These are phyloP conservation scores for Tetracentron sinense DNA, from an alignment of 164 flowering plant genomes.

Conservation along the genomic window DNA sequence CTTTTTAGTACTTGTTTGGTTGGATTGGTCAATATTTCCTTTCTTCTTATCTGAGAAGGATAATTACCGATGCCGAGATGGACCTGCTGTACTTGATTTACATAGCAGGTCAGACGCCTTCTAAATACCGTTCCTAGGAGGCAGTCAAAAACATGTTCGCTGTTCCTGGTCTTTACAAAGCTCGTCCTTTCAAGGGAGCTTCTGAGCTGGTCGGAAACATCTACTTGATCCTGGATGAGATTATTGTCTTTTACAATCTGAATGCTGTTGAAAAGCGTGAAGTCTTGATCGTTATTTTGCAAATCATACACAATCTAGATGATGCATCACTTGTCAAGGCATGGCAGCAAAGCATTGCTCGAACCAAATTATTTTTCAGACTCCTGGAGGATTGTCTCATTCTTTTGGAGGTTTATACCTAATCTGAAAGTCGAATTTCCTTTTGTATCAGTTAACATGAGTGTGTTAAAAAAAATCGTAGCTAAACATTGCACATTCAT, in stretches of 20 bases:
- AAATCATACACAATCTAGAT: conserved; percentile 90
- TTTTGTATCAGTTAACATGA: not conserved
- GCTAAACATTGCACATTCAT: not conserved
- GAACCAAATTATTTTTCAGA: conserved; percentile 95
- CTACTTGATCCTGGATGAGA: conserved; percentile 98
- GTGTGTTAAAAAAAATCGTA: not conserved
- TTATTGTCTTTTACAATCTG: conserved; percentile 96
- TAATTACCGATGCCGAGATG: no score
- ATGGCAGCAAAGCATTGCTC: conserved; percentile 97
- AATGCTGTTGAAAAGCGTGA: conserved; percentile 91
- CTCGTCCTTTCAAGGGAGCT: no score
- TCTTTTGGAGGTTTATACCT: conserved; percentile 77
- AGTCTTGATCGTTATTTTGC: conserved; percentile 75
- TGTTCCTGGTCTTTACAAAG: no score
- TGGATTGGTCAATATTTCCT: no score
- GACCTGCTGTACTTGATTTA: no score
- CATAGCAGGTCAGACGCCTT: no score
- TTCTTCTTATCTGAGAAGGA: no score
- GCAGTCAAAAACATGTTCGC: no score
- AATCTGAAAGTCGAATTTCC: not conserved
- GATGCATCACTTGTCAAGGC: conserved; percentile 91
- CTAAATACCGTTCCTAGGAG: no score
- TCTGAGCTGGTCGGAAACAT: no score
- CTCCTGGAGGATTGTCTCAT: conserved; percentile 85
- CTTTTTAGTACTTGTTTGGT: no score